Evolutionary conservation across 179 eudicot species (phyloP).

Genomic region (Kewa caespitosa): DNA sequence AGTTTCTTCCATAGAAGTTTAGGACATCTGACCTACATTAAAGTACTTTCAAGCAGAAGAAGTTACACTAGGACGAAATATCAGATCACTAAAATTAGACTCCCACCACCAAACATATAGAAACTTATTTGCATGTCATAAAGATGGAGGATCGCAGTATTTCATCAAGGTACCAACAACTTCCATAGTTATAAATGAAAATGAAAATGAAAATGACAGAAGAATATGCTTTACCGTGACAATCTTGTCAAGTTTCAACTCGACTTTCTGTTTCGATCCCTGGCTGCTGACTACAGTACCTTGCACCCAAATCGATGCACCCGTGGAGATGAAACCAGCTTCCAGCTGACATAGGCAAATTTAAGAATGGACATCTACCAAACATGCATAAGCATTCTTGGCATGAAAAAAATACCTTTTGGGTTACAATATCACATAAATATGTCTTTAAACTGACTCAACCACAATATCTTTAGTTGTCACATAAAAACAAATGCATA

Average conservation of each 20-base stretch:
- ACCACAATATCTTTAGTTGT: background rate
- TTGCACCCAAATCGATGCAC: slow-evolving; percentile 80
- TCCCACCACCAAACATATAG: background rate
- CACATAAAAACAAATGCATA: background rate
- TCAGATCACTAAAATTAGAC: background rate
- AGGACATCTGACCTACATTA: background rate
- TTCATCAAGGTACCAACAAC: background rate
- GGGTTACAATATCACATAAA: background rate
- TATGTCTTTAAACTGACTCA: background rate
- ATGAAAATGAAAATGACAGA: background rate
- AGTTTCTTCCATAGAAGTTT: background rate
- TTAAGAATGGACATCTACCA: slow-evolving; percentile 1
- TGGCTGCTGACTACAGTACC: slow-evolving; percentile 76
- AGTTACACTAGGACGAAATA: background rate
- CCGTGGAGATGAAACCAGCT: slow-evolving; percentile 69
- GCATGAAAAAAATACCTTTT: background rate
- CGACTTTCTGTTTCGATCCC: slow-evolving; percentile 91
- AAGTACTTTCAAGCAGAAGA: slow-evolving; percentile 5
- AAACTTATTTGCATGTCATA: background rate
- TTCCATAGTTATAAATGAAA: background rate
- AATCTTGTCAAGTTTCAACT: slow-evolving; percentile 74
- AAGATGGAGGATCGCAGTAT: background rate
- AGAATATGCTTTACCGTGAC: slow-evolving; percentile 45
- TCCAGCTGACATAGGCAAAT: slow-evolving; percentile 54
- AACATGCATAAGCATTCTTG: background rate